Conservation (phyloP, 176 grass and related monocot species). For the Luzula sylvatica region DNA sequence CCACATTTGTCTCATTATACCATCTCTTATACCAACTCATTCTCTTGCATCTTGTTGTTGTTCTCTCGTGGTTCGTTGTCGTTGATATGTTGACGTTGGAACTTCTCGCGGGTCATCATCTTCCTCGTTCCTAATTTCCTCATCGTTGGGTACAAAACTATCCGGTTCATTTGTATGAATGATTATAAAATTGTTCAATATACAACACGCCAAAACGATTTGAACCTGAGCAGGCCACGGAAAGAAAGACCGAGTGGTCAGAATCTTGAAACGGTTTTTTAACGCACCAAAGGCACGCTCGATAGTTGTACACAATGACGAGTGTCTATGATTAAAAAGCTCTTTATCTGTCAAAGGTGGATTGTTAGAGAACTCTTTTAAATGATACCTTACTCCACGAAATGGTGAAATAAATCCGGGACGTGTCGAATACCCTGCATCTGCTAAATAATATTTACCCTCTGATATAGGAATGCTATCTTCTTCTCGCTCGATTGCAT, state of each 20-base stretch:
- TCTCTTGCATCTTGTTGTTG: background rate
- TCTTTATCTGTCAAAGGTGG: background rate
- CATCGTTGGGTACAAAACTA: too few species aligned
- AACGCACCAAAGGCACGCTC: conserved; percentile 15
- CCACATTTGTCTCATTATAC: too few species aligned
- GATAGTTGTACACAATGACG: background rate
- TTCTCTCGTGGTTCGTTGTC: too few species aligned
- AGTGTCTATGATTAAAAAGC: too few species aligned
- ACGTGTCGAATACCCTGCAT: background rate
- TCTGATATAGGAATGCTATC: too few species aligned
- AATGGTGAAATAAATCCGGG: background rate
- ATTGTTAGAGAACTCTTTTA: background rate
- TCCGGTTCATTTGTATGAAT: too few species aligned
- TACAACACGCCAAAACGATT: conserved; percentile 12
- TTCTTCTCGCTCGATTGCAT: too few species aligned
- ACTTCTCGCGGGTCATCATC: background rate
- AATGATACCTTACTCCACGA: conserved; percentile 6
- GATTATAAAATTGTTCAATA: background rate
- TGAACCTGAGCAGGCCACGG: conserved; percentile 11
- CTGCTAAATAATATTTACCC: too few species aligned
- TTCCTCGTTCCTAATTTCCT: background rate
- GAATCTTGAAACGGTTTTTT: conserved; percentile 17
- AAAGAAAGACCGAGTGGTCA: background rate
- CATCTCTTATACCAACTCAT: background rate
- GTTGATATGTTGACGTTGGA: too few species aligned